Base-by-base conservation (phyloP, 345 rosid genomes). In the Dipteronia sinensis region DNA sequence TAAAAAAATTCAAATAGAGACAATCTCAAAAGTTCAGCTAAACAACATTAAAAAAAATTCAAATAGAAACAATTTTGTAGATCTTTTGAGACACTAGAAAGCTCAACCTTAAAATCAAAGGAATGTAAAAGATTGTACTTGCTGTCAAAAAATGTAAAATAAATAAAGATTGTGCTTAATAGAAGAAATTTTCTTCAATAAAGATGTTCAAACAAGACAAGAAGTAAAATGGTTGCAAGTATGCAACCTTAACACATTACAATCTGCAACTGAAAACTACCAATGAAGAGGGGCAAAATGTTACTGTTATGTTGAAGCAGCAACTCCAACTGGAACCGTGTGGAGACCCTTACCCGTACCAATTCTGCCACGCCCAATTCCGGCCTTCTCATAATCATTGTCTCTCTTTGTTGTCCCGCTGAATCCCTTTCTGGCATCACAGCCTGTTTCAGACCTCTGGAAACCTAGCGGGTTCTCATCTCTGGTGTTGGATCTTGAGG, bases 401-500 rank as follows among this genome's bases (percentile, higher is more conserved):
- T 78, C 81, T 69, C 83, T 85, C 80, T 79, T 87, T 71, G 76
- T 88, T 59, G 76, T 88, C 59, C 80, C 86, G 25, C 78, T 82
- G 66, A 80, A 73, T 74, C 83, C 79, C 78, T 82, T 84, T 67
- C 82, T 68, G 31, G 79, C 75, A 49, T 83, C 77, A 67, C 76
- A 64, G 65, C 86, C 91, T 56, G 77, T 62, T 84, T 82, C 87
- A 19, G 83, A 72, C 71, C 78, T 78, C 59, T 62, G 85, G 77
- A 69, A 51, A 67, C 88, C 93, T 20, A 81, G 13, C 17, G 89
- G 88, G 72, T 83, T 86, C 67, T 70, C 72, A 68, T 85, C 88
- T 79, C 78, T 78, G 69, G 42, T 80, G 86, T 86, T 83, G 67
- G 90, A 77, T 75, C 88, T 80, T 65, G 90, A 82, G 77, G 85